phyloP scores from a whole-genome alignment of 1,139 yeast species.

The Hanseniaspora gamundiae region DNA sequence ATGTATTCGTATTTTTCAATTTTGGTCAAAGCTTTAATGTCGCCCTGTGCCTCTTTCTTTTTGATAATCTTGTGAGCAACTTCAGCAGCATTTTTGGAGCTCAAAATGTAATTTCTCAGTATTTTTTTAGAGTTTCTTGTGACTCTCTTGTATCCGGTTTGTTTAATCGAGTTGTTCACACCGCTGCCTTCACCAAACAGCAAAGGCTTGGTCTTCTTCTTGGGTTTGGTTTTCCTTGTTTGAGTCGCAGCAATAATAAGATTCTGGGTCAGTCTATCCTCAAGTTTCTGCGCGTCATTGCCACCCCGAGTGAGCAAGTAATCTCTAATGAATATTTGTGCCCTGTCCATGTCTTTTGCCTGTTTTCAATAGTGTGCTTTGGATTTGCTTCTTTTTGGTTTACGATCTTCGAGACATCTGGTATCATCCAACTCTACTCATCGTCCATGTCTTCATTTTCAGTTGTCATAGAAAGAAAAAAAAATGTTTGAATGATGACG shows the following conservation, averaged over 20 bases:
- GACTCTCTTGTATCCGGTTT: neutral
- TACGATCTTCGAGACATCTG: no score
- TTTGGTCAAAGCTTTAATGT: conserved; percentile 6
- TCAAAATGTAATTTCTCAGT: neutral
- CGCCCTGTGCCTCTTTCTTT: neutral
- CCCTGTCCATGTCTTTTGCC: neutral
- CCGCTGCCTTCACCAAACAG: neutral
- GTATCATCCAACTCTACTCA: no score
- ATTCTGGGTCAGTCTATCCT: neutral
- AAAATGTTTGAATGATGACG: no score
- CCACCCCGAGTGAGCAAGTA: neutral
- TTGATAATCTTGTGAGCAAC: neutral
- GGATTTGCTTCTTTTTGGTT: no score
- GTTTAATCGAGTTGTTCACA: neutral
- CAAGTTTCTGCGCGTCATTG: neutral
- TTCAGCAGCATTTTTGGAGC: neutral
- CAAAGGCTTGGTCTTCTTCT: neutral
- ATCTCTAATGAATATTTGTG: neutral
- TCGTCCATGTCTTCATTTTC: no score
- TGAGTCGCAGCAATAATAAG: neutral
- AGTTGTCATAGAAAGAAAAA: no score
- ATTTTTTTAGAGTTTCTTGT: neutral
- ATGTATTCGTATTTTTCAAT: conserved; percentile 10
- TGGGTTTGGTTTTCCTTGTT: neutral
- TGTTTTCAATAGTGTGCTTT: neutral